These are phyloP conservation scores for Hirschfeldia incana DNA, from an alignment of 345 rosid species.

Conservation along the genomic window DNA sequence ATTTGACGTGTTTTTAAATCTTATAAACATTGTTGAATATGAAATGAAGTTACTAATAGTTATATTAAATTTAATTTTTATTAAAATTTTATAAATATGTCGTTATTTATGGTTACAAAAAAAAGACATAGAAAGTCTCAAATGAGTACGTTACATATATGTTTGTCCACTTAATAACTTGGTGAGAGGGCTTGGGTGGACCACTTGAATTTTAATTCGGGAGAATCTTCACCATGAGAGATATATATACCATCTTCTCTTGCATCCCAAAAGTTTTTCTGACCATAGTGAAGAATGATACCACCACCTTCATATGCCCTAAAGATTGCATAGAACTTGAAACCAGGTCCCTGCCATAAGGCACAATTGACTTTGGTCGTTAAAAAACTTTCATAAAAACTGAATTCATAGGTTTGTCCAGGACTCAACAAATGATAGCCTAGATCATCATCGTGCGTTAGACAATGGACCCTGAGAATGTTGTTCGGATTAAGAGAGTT, in stretches of 20 bases:
- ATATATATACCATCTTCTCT: neutral
- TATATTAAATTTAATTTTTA: no score
- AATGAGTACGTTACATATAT: neutral
- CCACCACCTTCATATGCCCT: neutral
- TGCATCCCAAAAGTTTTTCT: neutral
- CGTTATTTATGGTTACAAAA: neutral
- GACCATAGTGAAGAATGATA: neutral
- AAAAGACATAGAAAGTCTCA: neutral
- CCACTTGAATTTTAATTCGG: neutral
- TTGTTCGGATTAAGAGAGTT: neutral
- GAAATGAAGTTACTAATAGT: neutral
- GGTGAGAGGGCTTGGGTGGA: neutral
- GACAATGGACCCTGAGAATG: neutral
- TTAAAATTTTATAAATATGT: neutral
- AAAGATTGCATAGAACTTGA: neutral
- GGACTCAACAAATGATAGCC: neutral
- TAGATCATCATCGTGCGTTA: neutral
- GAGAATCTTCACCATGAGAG: neutral
- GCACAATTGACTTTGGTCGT: neutral
- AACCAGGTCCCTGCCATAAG: neutral
- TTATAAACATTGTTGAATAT: no score
- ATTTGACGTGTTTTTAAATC: no score
- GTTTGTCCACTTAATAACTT: neutral
- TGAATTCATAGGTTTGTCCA: neutral
- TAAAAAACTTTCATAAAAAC: neutral